A percentile compares a stretch with the other conserved stretches of the same genome.
Conservation (phyloP, 305 asterid genomes). For the Solanum hybrid region DNA sequence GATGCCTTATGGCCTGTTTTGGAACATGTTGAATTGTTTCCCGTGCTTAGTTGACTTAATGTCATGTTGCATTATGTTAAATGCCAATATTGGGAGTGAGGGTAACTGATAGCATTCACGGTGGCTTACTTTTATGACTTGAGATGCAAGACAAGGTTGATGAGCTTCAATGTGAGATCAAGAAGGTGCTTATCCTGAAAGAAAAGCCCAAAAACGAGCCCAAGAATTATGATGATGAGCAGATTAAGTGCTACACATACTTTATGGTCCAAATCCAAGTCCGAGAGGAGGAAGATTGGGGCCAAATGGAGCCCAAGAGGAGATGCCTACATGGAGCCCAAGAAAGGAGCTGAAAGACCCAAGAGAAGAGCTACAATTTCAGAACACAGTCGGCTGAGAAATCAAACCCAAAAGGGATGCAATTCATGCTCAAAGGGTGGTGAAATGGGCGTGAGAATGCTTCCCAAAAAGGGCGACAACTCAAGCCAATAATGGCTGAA, state of each 20-base stretch:
- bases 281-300: not conserved
- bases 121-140: not conserved
- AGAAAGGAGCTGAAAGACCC: not conserved
- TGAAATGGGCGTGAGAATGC: not conserved
- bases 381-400: not conserved
- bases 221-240: not conserved
- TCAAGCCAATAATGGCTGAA: not conserved
- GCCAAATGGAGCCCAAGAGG: not conserved
- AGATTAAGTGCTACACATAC: not conserved
- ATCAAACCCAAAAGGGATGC: not conserved
- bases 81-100: not conserved
- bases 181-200: not conserved
- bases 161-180: not conserved
- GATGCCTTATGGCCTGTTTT: conserved; percentile 17
- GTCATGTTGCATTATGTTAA: not conserved
- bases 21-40: not conserved
- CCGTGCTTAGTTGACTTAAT: not conserved
- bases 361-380: not conserved
- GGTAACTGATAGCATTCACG: not conserved
- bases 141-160: not conserved
- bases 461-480: not conserved
- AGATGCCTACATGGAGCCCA: not conserved
- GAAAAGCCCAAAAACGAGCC: not conserved
- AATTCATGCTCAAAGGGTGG: not conserved
- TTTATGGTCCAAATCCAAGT: not conserved